Percentiles rank a stretch among this genome's conserved stretches.
phyloP scores from a whole-genome alignment of 129 eudicot genomes.

The Flaveria robusta region DNA sequence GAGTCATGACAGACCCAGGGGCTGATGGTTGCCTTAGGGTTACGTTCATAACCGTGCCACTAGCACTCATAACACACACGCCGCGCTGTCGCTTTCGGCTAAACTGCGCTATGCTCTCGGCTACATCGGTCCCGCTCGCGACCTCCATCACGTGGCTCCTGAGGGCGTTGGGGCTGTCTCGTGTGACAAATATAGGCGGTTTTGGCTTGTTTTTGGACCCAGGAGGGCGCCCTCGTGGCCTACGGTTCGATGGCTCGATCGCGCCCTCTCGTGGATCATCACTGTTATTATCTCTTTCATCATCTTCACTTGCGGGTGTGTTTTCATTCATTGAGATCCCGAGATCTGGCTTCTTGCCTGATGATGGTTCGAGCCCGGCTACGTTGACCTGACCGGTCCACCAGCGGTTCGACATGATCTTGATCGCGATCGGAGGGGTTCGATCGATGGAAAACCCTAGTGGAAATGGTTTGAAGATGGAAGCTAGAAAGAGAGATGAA shows the following conservation, averaged over 20 bases:
- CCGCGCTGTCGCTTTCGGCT: slow-evolving; percentile 49
- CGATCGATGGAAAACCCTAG: not conserved
- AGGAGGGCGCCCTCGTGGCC: slow-evolving; percentile 54
- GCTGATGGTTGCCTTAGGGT: slow-evolving; percentile 56
- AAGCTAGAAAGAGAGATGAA: not conserved
- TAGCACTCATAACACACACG: slow-evolving; percentile 54
- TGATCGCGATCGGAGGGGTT: not conserved
- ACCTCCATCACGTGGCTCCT: slow-evolving; percentile 60
- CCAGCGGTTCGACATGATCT: slow-evolving; percentile 71
- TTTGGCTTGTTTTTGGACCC: slow-evolving; percentile 59
- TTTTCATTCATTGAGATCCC: slow-evolving; percentile 53
- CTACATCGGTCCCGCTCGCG: slow-evolving; percentile 47
- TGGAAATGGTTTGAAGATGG: not conserved
- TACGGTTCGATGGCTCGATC: slow-evolving; percentile 38
- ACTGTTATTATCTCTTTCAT: slow-evolving; percentile 47
- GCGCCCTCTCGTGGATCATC: slow-evolving; percentile 68
- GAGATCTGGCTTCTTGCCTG: slow-evolving; percentile 61
- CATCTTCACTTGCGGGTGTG: slow-evolving; percentile 41
- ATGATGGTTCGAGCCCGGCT: slow-evolving; percentile 47
- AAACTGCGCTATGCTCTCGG: slow-evolving; percentile 53
- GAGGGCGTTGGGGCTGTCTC: slow-evolving; percentile 62
- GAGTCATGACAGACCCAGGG: slow-evolving; percentile 47
- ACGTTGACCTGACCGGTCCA: slow-evolving; percentile 64
- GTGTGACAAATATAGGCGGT: slow-evolving; percentile 53
- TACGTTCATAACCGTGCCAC: slow-evolving; percentile 52